Conservation (phyloP, 2,329 filamentous ascomycete species). For the Fusarium graminum region DNA sequence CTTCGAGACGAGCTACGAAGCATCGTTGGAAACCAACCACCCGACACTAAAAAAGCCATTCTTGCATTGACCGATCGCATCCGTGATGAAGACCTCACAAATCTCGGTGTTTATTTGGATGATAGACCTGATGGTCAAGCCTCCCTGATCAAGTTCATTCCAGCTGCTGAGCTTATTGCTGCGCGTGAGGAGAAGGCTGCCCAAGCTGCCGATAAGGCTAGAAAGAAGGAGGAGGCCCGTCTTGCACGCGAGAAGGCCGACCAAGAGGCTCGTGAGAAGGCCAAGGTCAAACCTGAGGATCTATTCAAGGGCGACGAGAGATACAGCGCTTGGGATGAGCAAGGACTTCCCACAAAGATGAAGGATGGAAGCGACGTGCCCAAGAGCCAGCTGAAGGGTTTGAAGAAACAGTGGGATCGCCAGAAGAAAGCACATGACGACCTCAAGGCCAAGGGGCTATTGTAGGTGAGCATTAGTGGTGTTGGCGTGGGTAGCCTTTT, state of each 20-base stretch:
- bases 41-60: slow-evolving; percentile 75
- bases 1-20: slow-evolving; percentile 73
- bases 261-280: slow-evolving; percentile 68
- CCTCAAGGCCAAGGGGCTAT: slow-evolving; percentile 54
- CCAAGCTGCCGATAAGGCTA: slow-evolving; percentile 70
- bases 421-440: slow-evolving; percentile 89
- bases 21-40: slow-evolving; percentile 61
- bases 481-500: slow-evolving; percentile 13
- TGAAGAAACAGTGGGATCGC: slow-evolving; percentile 89
- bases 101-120: slow-evolving; percentile 88
- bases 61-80: slow-evolving; percentile 83
- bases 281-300: slow-evolving; percentile 66
- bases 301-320: slow-evolving; percentile 69
- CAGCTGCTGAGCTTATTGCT: slow-evolving; percentile 68
- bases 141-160: slow-evolving; percentile 78
- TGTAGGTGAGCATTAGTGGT: slow-evolving; percentile 34
- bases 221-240: slow-evolving; percentile 67
- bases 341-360: slow-evolving; percentile 83
- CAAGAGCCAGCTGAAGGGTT: slow-evolving; percentile 83
- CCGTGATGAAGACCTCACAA: slow-evolving; percentile 83
- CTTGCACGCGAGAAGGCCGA: slow-evolving; percentile 65
- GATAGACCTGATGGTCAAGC: slow-evolving; percentile 76
- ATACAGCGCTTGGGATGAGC: slow-evolving; percentile 84
- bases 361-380: slow-evolving; percentile 83
- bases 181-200: slow-evolving; percentile 71